Evolutionary conservation across 2,329 filamentous ascomycete species (phyloP).

Genomic region (Pseudonectria foliicola): DNA sequence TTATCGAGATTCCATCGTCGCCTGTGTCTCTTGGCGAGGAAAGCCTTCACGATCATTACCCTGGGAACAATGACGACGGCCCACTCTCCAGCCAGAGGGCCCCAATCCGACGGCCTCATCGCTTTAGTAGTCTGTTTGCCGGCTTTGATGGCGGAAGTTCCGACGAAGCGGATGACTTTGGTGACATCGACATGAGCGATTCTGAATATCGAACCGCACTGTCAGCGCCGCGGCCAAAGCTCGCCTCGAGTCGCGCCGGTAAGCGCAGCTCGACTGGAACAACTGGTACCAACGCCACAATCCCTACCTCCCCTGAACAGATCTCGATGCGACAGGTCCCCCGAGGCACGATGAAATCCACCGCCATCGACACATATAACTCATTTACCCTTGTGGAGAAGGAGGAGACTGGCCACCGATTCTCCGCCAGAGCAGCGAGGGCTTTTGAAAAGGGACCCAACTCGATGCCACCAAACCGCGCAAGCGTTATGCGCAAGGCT

Average conservation of each 20-base stretch:
- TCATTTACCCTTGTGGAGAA: constrained; percentile 33
- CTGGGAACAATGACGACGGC: constrained; percentile 74
- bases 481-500: constrained; percentile 64
- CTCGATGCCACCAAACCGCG: constrained; percentile 34
- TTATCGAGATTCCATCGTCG: constrained; percentile 44
- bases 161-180: constrained; percentile 58
- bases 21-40: constrained; percentile 33
- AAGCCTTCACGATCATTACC: constrained; percentile 55
- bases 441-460: constrained; percentile 32
- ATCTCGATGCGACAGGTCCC: constrained; percentile 21
- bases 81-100: constrained; percentile 55
- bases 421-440: constrained; percentile 26
- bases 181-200: constrained; percentile 55
- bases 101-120: constrained; percentile 60
- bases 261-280: constrained; percentile 35
- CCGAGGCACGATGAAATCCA: constrained; percentile 25
- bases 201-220: constrained; percentile 60
- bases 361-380: constrained; percentile 39
- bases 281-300: constrained; percentile 24
- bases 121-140: constrained; percentile 79
- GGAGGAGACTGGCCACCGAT: constrained; percentile 17
- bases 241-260: constrained; percentile 27
- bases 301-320: constrained; percentile 38
- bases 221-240: constrained; percentile 52
- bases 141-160: constrained; percentile 70